Percentiles rank a stretch among this genome's conserved stretches.
These are phyloP conservation scores for Nadsonia commutata DNA, from an alignment of 1,139 yeast genomes.

Conservation along the genomic window DNA sequence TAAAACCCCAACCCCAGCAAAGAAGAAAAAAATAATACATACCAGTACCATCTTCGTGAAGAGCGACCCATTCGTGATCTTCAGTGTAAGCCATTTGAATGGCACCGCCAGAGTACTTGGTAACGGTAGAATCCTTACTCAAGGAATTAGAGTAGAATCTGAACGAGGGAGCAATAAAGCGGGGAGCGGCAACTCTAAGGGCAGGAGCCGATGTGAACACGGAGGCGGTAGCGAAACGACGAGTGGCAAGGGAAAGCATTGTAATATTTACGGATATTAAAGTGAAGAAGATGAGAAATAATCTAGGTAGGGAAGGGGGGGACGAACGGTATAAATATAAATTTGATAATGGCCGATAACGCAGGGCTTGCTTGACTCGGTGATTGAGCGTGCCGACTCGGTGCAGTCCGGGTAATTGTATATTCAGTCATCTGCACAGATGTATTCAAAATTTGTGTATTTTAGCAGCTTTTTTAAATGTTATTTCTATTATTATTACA, in stretches of 20 bases:
- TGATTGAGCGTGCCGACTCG: neutral
- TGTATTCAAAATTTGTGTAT: too few relatives aligned
- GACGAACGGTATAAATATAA: neutral
- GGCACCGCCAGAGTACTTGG: slow-evolving; percentile 29
- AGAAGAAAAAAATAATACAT: neutral
- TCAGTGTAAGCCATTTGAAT: slow-evolving; percentile 50
- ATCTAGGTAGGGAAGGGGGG: neutral
- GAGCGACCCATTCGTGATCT: slow-evolving; percentile 94
- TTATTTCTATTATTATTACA: too few relatives aligned
- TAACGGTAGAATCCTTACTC: slow-evolving; percentile 38
- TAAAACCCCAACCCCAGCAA: neutral
- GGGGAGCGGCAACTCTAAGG: slow-evolving; percentile 7
- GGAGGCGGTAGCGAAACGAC: slow-evolving; percentile 1
- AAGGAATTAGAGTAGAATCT: slow-evolving; percentile 28
- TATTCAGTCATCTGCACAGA: too few relatives aligned
- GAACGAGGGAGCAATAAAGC: slow-evolving; percentile 6
- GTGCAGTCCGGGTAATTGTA: neutral
- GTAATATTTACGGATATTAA: too few relatives aligned
- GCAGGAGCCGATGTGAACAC: slow-evolving; percentile 5
- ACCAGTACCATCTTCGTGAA: slow-evolving; percentile 61
- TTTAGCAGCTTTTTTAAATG: too few relatives aligned
- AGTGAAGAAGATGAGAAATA: neutral
- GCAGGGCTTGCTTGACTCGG: slow-evolving; percentile 1
- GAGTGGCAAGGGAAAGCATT: slow-evolving; percentile 6
- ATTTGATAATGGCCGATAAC: neutral